These are phyloP conservation scores for Leccinum barrowsii DNA, from an alignment of 768 basidiomycete species.

Conservation along the genomic window DNA sequence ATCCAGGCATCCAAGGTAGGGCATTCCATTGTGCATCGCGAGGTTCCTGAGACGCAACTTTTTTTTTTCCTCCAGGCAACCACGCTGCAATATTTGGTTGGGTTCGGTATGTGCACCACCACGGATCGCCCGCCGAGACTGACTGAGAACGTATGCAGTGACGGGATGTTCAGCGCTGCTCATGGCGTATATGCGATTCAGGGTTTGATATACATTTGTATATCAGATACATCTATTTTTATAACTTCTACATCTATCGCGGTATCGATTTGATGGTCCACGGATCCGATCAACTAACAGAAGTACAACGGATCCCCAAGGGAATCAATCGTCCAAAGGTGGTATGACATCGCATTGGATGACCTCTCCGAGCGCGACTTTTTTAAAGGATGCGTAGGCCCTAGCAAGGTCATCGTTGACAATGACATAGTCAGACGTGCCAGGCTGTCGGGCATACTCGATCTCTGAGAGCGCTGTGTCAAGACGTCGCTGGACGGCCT, in stretches of 20 bases:
- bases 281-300: neutral
- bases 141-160: slow-evolving; percentile 40
- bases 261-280: neutral
- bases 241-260: slow-evolving; percentile 5
- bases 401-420: slow-evolving; percentile 87
- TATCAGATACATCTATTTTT: neutral
- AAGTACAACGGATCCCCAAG: too few species aligned
- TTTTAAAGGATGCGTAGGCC: slow-evolving; percentile 75
- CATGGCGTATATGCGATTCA: slow-evolving; percentile 84
- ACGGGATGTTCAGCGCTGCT: slow-evolving; percentile 83
- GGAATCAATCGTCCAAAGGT: slow-evolving; percentile 50
- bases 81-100: slow-evolving; percentile 83
- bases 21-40: neutral
- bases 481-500: slow-evolving; percentile 69
- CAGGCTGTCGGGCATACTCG: slow-evolving; percentile 73
- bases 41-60: slow-evolving; percentile 1
- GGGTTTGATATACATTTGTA: slow-evolving; percentile 25
- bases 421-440: slow-evolving; percentile 76
- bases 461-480: slow-evolving; percentile 77
- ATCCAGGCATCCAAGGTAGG: slow-evolving; percentile 83
- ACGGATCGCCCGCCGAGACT: slow-evolving; percentile 2
- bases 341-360: slow-evolving; percentile 65
- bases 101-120: slow-evolving; percentile 59
- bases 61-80: slow-evolving; percentile 50
- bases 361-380: slow-evolving; percentile 68